Evolutionary conservation across 116 monocot species (phyloP).

Genomic region (Dioscorea cayenensis): DNA sequence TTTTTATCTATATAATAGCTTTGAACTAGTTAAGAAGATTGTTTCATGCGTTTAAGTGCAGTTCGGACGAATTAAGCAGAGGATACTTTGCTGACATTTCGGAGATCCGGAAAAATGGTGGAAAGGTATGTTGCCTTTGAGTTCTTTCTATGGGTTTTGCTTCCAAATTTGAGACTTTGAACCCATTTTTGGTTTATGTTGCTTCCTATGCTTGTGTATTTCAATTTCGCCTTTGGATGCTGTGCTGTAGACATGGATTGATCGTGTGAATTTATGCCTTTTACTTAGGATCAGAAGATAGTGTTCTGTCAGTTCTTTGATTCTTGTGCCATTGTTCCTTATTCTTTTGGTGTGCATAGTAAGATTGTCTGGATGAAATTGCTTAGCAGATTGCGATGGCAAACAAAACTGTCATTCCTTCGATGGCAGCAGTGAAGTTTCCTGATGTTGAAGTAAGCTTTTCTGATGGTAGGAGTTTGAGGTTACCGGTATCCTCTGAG

Average conservation of each 20-base stretch:
- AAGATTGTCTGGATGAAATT: not conserved
- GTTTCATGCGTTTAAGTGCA: conserved; percentile 37
- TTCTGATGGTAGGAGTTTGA: conserved; percentile 43
- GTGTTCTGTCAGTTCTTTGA: not conserved
- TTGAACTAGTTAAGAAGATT: conserved; percentile 11
- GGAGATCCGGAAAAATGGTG: conserved; percentile 69
- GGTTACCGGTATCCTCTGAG: conserved; percentile 37
- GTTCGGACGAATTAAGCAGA: conserved; percentile 82
- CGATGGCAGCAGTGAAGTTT: conserved; percentile 53
- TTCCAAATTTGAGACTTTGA: no score
- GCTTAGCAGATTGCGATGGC: conserved; percentile 69
- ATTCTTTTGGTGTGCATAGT: not conserved
- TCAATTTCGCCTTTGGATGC: no score
- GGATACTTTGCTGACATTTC: conserved; percentile 90
- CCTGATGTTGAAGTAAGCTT: conserved; percentile 62
- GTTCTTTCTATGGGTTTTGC: no score
- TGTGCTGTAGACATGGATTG: no score
- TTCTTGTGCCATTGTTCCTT: not conserved
- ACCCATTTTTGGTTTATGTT: no score
- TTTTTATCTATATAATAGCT: not conserved
- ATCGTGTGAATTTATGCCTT: no score
- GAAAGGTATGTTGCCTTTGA: conserved; percentile 52
- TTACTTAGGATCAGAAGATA: not conserved
- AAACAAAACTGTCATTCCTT: conserved; percentile 76
- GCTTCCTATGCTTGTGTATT: no score